Conservation (phyloP, 75 land plant genomes). For the Selaginella moellendorffii region DNA sequence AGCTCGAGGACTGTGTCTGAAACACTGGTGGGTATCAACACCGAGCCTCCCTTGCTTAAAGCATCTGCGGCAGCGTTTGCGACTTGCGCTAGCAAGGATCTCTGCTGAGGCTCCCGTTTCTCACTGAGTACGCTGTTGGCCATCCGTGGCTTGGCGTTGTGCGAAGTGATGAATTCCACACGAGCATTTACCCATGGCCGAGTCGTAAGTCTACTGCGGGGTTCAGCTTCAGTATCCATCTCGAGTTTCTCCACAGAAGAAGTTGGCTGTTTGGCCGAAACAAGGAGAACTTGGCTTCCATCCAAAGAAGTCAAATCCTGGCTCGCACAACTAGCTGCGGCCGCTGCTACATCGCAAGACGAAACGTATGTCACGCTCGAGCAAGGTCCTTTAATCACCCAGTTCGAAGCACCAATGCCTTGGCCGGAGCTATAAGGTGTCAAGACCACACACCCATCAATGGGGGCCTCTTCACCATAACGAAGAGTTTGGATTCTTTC, state of each 20-base stretch:
- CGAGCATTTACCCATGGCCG: neutral
- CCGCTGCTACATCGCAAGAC: constrained; percentile 32
- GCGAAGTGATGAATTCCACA: neutral
- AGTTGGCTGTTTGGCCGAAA: constrained; percentile 3
- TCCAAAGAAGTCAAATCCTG: constrained; percentile 42
- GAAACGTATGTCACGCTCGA: constrained; percentile 36
- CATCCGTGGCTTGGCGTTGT: constrained; percentile 1
- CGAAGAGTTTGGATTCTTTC: constrained; percentile 39
- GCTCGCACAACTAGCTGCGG: constrained; percentile 37
- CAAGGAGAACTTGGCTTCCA: constrained; percentile 30
- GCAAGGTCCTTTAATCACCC: constrained; percentile 47
- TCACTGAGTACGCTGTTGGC: neutral
- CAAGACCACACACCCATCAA: constrained; percentile 47
- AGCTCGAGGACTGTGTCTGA: constrained; percentile 43
- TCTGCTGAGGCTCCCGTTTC: too few relatives aligned
- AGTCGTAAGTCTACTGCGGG: neutral
- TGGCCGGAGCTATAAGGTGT: constrained; percentile 74
- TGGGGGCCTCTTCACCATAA: constrained; percentile 68
- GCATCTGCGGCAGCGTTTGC: constrained; percentile 43
- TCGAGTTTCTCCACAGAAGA: too few relatives aligned
- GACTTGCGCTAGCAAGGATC: constrained; percentile 33
- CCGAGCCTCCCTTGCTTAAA: constrained; percentile 57
- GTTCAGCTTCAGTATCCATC: neutral
- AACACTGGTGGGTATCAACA: constrained; percentile 49
- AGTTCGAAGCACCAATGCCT: constrained; percentile 76